Conservation (phyloP, 495 filamentous ascomycete genomes). For the Penicillium waksmanii region DNA sequence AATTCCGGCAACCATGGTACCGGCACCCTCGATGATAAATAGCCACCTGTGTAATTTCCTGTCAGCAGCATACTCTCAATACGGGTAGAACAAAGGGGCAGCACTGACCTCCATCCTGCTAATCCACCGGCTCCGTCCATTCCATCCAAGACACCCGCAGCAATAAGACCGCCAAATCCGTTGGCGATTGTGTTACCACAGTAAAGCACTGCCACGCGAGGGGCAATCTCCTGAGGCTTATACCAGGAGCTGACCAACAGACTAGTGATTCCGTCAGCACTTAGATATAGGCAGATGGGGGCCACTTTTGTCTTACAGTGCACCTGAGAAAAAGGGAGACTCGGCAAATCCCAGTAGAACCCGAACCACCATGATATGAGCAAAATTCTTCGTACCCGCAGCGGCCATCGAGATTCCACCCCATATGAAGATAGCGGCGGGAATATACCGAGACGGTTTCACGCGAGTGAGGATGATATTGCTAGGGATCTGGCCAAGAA, state of each 20-base stretch:
- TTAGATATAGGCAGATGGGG: slow-evolving; percentile 12
- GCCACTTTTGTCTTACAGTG: slow-evolving; percentile 32
- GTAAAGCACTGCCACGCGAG: slow-evolving; percentile 27
- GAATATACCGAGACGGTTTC: slow-evolving; percentile 29
- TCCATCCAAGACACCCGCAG: slow-evolving; percentile 23
- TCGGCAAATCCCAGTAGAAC: slow-evolving; percentile 49
- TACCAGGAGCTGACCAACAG: slow-evolving; percentile 29
- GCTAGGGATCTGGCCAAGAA: slow-evolving; percentile 58
- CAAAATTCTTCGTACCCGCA: slow-evolving; percentile 45
- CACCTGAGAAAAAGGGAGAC: slow-evolving; percentile 52
- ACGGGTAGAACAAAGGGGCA: neutral
- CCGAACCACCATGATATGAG: slow-evolving; percentile 39
- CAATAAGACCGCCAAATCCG: slow-evolving; percentile 28
- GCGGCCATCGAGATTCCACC: slow-evolving; percentile 37
- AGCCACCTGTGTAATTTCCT: slow-evolving; percentile 14
- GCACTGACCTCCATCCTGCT: slow-evolving; percentile 24
- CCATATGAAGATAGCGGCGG: slow-evolving; percentile 38
- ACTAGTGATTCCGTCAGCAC: slow-evolving; percentile 7
- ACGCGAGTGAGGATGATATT: slow-evolving; percentile 57
- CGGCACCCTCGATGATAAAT: slow-evolving; percentile 28
- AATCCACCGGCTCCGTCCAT: slow-evolving; percentile 22
- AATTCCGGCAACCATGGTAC: slow-evolving; percentile 26
- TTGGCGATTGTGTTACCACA: slow-evolving; percentile 31
- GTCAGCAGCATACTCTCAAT: neutral
- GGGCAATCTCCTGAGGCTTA: slow-evolving; percentile 27